A percentile compares a stretch with the other conserved stretches of the same genome.
Evolutionary conservation across 257 asterid species (phyloP).

Genomic region (Solanum chilense): DNA sequence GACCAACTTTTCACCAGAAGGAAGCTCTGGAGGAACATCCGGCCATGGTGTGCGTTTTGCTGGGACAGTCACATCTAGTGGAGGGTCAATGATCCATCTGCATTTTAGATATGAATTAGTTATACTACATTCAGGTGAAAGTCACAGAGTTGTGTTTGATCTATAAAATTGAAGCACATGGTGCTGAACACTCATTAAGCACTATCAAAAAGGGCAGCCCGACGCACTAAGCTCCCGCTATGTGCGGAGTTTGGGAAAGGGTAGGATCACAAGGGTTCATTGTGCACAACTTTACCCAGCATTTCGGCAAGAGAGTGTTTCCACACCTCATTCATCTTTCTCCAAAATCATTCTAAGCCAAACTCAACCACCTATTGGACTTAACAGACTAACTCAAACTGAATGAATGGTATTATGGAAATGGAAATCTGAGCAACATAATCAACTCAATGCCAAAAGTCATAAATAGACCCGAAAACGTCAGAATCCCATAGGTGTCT

Average conservation of each 20-base stretch:
- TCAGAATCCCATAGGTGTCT: background rate
- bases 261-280: background rate
- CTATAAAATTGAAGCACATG: background rate
- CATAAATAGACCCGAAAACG: background rate
- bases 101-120: background rate
- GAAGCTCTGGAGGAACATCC: constrained; percentile 84
- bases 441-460: background rate
- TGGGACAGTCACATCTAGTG: constrained; percentile 73
- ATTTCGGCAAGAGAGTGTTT: background rate
- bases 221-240: background rate
- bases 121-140: background rate
- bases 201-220: background rate
- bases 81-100: constrained; percentile 95
- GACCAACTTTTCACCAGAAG: constrained; percentile 33
- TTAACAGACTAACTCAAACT: background rate
- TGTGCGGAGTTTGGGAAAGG: background rate
- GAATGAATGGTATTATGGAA: background rate
- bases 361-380: background rate
- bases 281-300: background rate
- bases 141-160: background rate
- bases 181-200: background rate
- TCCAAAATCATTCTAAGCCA: background rate
- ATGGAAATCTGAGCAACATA: background rate
- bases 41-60: constrained; percentile 99
- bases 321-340: background rate